Evolutionary conservation across 306 rosid genomes (phyloP), one percentile per base, ranked within the genome.

Genomic region (Lathyrus tuberosus): DNA sequence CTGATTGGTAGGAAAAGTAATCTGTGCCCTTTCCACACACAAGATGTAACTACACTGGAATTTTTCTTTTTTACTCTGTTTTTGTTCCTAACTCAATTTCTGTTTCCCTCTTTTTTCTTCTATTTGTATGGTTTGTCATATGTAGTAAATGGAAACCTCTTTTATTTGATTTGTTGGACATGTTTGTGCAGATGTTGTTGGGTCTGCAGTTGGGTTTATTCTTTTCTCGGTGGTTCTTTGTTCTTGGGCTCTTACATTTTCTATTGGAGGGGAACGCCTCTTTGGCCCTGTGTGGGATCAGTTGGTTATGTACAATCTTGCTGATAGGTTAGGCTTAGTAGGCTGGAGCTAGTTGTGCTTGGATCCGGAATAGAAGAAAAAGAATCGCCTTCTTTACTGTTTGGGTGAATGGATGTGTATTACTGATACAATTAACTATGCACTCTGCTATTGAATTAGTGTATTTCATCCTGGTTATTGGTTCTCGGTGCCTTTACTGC

Each of bases 231-330:
- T 72, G 4, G 78, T 94, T 61, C 84, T 94, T 41, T 76, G 85
- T 61, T 85, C 96, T 3, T 94, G 99, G 98, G 92, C 96, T 61
- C 75, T 94, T 53, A 88, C 97, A 15, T 94, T 94, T 72, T 44
- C 91, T 61, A 71, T 88, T 40, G 96, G 99, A 70, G 99, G 99
- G 60, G 85, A 88, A 64, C 81, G 52, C 31, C 89, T 94, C 59
- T 87, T 94, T 1, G 97, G 99, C 6, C 85, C 96, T 63, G 85
- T 84, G 56, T 90, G 99, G 97, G 82, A 87, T 79, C 85, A 94
- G 68, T 76, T 93, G 48, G 90, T 93, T 57, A 78, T 93, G 90
- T 90, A 93, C 85, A 93, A 90, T 73, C 88, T 93, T 62, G 97
- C 98, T 75, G 98, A 93, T 73, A 88, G 73, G 80, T 28, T 86